These are phyloP conservation scores for Ophiocytium majus DNA, from an alignment of 352 stramenopile genomes.

Conservation along the genomic window DNA sequence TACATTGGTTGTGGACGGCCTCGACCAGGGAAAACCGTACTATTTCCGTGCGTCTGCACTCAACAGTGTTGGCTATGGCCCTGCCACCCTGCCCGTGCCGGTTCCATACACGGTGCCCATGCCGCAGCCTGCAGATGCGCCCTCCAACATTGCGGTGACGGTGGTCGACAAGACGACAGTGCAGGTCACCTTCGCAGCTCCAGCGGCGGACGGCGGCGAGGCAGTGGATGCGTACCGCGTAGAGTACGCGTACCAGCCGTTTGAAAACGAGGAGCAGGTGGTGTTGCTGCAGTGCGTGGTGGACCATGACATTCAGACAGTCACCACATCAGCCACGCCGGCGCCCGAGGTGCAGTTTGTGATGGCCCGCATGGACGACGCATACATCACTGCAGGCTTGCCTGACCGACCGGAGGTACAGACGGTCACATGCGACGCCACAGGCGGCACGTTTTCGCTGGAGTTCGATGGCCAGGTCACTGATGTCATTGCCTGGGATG, in stretches of 20 bases:
- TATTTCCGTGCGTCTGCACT: conserved; percentile 87
- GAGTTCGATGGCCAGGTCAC: conserved; percentile 79
- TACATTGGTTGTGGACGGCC: conserved; percentile 69
- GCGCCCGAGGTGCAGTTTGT: conserved; percentile 82
- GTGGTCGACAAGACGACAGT: conserved; percentile 81
- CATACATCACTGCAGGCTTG: conserved; percentile 69
- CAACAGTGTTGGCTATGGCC: conserved; percentile 76
- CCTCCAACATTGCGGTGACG: conserved; percentile 69
- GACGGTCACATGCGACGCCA: conserved; percentile 81
- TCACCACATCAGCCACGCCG: conserved; percentile 68
- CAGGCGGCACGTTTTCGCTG: conserved; percentile 76
- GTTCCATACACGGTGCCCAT: conserved; percentile 78
- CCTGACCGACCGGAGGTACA: conserved; percentile 73
- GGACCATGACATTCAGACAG: conserved; percentile 62
- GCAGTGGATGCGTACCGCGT: conserved; percentile 78
- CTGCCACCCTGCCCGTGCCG: conserved; percentile 58
- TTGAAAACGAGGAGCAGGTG: conserved; percentile 69
- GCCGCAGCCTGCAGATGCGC: conserved; percentile 66
- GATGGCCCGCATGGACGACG: conserved; percentile 62
- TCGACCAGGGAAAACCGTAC: conserved; percentile 89
- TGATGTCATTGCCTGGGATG: conserved; percentile 77
- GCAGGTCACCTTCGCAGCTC: conserved; percentile 69
- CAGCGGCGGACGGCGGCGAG: conserved; percentile 75
- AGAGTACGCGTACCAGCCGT: conserved; percentile 75
- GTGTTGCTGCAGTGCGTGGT: conserved; percentile 60